Percentiles rank a stretch among this genome's conserved stretches.
These are phyloP conservation scores for Verticillium isaacii DNA, from an alignment of 2,329 filamentous ascomycete species.

Conservation along the genomic window DNA sequence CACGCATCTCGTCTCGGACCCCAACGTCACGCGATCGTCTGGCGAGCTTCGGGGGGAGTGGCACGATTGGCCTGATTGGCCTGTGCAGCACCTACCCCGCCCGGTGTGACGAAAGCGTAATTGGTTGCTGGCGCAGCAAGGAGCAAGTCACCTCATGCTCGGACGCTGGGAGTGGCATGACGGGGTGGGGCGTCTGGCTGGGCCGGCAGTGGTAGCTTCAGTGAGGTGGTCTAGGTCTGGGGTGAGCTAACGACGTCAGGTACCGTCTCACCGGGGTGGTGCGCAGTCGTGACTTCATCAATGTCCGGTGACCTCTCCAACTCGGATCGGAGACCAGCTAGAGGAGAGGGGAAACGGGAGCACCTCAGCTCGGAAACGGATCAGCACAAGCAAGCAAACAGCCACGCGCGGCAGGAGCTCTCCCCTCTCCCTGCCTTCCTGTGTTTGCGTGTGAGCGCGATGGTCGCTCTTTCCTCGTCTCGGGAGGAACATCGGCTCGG, in stretches of 20 bases:
- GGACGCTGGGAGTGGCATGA: slow-evolving; percentile 1
- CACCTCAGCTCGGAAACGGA: background rate
- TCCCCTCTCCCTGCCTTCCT: background rate
- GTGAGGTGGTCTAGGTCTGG: background rate
- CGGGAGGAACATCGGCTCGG: background rate
- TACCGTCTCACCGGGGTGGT: background rate
- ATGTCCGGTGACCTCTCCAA: background rate
- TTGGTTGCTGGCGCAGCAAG: background rate
- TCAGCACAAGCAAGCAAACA: background rate
- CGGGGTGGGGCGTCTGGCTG: background rate
- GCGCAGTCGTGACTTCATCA: background rate
- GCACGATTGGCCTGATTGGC: slow-evolving; percentile 5
- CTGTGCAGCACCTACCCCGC: slow-evolving; percentile 32
- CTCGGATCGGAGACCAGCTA: background rate
- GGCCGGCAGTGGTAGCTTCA: background rate
- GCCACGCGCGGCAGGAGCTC: background rate
- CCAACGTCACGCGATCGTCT: slow-evolving; percentile 9
- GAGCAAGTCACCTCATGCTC: background rate
- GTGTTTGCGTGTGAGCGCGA: background rate
- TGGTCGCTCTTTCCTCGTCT: background rate
- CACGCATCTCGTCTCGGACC: background rate
- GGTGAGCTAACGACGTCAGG: background rate
- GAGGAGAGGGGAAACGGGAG: background rate
- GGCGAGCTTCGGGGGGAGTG: slow-evolving; percentile 1
- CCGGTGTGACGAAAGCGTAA: slow-evolving; percentile 35